Conservation (phyloP, 768 basidiomycete species). For the Naganishia vaughanmartiniae region DNA sequence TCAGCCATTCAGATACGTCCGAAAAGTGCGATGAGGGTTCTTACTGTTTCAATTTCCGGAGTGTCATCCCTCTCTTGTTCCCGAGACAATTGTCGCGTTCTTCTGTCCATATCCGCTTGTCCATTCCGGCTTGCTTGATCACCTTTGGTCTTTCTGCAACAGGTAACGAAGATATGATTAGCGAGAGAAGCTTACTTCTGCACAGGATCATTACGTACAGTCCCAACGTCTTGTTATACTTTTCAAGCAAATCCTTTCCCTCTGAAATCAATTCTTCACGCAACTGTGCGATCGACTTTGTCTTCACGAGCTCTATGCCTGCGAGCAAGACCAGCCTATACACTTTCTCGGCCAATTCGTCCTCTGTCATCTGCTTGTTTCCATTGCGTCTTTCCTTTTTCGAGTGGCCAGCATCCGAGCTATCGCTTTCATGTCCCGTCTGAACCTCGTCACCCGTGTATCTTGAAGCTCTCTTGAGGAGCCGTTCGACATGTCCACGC, state of each 20-base stretch:
- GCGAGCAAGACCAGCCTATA: conserved; percentile 18
- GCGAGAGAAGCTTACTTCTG: not conserved
- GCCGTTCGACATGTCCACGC: conserved; percentile 13
- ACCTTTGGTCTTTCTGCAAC: not conserved
- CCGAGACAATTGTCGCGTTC: not conserved
- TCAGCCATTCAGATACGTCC: no score
- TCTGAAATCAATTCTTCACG: conserved; percentile 25
- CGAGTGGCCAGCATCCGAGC: not conserved
- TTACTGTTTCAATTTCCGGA: conserved; percentile 4
- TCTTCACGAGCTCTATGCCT: conserved; percentile 11
- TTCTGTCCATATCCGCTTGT: not conserved
- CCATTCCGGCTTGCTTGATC: not conserved
- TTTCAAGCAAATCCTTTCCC: conserved; percentile 25
- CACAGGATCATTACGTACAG: conserved; percentile 3
- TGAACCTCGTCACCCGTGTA: conserved; percentile 15
- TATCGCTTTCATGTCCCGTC: not conserved
- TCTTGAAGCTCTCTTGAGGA: conserved; percentile 17
- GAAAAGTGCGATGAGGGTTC: not conserved
- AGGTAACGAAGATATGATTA: not conserved
- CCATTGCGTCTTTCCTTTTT: not conserved
- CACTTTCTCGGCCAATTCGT: conserved; percentile 18
- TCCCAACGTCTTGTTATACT: conserved; percentile 20
- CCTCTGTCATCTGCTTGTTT: conserved; percentile 10
- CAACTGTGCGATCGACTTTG: conserved; percentile 9
- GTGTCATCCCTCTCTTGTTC: not conserved